phyloP scores from a whole-genome alignment of 805 yeast species.

The Metschnikowia colocasiae region DNA sequence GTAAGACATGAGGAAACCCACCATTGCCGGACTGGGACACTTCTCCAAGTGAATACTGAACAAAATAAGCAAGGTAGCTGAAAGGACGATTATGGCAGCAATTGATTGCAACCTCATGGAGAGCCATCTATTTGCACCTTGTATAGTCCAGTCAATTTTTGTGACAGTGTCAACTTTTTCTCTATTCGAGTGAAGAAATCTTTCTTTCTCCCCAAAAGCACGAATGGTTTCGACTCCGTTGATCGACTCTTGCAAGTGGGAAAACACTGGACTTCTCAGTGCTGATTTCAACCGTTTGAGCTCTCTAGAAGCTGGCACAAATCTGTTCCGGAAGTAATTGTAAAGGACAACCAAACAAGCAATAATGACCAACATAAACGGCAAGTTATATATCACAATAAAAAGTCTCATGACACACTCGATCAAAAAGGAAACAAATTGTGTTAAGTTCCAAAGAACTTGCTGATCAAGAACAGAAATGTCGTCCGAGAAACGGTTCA shows the following conservation, averaged over 20 bases:
- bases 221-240: conserved; percentile 35
- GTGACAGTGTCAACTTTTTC: conserved; percentile 25
- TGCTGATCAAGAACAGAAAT: conserved; percentile 31
- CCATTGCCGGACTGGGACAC: conserved; percentile 30
- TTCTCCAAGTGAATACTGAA: conserved; percentile 22
- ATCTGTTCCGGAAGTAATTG: conserved; percentile 28
- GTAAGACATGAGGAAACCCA: conserved; percentile 38
- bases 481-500: conserved; percentile 40
- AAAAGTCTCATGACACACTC: conserved; percentile 27
- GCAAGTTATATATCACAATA: conserved; percentile 31
- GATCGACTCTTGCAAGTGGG: conserved; percentile 36
- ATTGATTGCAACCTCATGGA: conserved; percentile 36
- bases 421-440: conserved; percentile 21
- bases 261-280: conserved; percentile 30
- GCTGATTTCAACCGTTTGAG: conserved; percentile 32
- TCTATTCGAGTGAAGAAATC: conserved; percentile 26
- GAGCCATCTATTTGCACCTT: conserved; percentile 34
- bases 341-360: conserved; percentile 26
- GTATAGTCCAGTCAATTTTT: conserved; percentile 21
- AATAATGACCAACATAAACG: conserved; percentile 31
- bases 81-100: conserved; percentile 31
- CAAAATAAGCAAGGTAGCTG: conserved; percentile 27
- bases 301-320: conserved; percentile 35
- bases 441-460: conserved; percentile 30
- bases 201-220: conserved; percentile 29